phyloP scores from a whole-genome alignment of 805 yeast species.

The Saturnispora kantuleensis region DNA sequence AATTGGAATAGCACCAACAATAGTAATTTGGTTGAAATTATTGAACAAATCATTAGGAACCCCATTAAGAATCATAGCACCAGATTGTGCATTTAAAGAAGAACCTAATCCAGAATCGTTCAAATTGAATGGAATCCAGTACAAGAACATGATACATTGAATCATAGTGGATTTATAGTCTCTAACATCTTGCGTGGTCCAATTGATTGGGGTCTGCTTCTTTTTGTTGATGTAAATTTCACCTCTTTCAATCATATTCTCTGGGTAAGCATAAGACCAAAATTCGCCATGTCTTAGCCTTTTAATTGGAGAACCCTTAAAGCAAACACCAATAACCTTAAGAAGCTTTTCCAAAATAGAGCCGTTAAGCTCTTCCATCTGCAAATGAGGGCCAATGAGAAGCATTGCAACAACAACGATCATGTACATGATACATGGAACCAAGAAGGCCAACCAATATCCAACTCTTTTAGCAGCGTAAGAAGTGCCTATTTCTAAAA shows the following conservation, averaged over 20 bases:
- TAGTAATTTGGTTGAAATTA: constrained; percentile 46
- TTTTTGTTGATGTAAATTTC: constrained; percentile 21
- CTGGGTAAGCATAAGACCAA: constrained; percentile 43
- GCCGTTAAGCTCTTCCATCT: constrained; percentile 31
- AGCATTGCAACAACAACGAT: constrained; percentile 42
- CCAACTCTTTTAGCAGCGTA: constrained; percentile 43
- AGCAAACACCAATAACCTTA: constrained; percentile 35
- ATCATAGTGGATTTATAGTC: constrained; percentile 35
- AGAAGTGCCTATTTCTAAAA: constrained; percentile 42
- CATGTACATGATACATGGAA: constrained; percentile 47
- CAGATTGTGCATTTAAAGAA: constrained; percentile 42
- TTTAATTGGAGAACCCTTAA: constrained; percentile 32
- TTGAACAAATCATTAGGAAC: constrained; percentile 49
- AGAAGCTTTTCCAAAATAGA: constrained; percentile 37
- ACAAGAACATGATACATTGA: constrained; percentile 37
- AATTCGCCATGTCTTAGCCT: constrained; percentile 34
- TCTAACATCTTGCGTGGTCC: constrained; percentile 38
- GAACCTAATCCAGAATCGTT: constrained; percentile 43
- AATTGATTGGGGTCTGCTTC: constrained; percentile 26
- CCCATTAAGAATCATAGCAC: constrained; percentile 41
- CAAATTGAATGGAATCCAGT: constrained; percentile 29
- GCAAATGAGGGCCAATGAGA: constrained; percentile 25
- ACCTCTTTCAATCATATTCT: constrained; percentile 36
- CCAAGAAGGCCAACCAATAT: constrained; percentile 44
- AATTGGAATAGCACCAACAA: constrained; percentile 41